phyloP scores from a whole-genome alignment of 345 rosid genomes.

The Luvunga scandens region DNA sequence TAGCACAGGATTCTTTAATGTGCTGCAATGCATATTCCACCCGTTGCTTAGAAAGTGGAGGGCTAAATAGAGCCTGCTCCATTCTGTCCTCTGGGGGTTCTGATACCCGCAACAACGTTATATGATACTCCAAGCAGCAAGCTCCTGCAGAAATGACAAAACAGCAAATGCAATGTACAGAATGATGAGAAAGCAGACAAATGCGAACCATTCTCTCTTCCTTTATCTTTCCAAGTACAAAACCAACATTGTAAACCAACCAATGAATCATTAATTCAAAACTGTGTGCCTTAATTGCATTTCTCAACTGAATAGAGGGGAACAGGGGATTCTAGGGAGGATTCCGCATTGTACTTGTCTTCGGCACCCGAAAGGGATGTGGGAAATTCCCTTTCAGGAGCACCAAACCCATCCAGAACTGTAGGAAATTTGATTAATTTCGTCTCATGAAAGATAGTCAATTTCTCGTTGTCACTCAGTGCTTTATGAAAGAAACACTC shows the following conservation, averaged over 20 bases:
- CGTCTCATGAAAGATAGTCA: conserved; percentile 1
- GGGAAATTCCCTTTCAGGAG: background rate
- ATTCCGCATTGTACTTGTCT: too few species aligned
- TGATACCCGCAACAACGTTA: conserved; percentile 56
- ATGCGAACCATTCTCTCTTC: background rate
- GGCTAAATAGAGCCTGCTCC: conserved; percentile 94
- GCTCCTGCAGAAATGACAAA: conserved; percentile 31
- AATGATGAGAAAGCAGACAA: too few species aligned
- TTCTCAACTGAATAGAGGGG: conserved; percentile 1
- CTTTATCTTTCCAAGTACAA: background rate
- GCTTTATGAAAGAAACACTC: background rate
- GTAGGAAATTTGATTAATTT: background rate
- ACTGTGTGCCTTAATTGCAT: conserved; percentile 7
- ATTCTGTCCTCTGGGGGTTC: conserved; percentile 88
- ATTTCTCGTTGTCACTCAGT: background rate
- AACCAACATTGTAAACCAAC: background rate
- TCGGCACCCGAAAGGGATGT: too few species aligned
- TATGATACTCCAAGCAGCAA: conserved; percentile 45
- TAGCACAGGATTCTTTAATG: conserved; percentile 66
- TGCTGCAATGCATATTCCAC: conserved; percentile 84
- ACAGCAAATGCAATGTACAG: background rate
- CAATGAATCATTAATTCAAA: background rate
- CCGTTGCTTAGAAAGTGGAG: conserved; percentile 93
- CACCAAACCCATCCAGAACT: conserved; percentile 3
- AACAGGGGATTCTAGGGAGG: too few species aligned